phyloP scores from a whole-genome alignment of 495 filamentous ascomycete species.

The Articulospora tetracladia region DNA sequence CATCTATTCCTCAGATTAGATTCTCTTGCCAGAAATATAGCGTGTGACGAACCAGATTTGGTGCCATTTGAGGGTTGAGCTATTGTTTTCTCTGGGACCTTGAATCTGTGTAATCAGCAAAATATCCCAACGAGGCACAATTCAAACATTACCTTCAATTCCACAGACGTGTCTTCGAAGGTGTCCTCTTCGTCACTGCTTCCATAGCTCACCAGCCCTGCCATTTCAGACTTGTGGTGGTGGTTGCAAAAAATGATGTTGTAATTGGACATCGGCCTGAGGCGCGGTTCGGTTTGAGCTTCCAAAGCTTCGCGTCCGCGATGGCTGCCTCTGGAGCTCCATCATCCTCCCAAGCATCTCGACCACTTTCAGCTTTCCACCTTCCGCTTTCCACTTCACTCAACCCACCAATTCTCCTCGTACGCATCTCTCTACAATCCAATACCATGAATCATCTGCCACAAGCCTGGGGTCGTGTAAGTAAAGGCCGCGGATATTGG shows the following conservation, averaged over 20 bases:
- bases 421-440: not conserved
- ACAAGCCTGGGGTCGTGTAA: constrained; percentile 94
- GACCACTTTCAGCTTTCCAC: constrained; percentile 1
- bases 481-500: not conserved
- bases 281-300: not conserved
- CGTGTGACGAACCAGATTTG: constrained; percentile 1
- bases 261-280: not conserved
- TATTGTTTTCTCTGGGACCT: not conserved
- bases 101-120: constrained; percentile 17
- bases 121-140: not conserved
- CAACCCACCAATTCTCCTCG: not conserved
- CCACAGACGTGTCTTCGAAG: constrained; percentile 23
- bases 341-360: constrained; percentile 6
- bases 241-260: not conserved
- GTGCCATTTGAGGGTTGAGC: constrained; percentile 1
- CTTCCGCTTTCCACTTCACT: not conserved
- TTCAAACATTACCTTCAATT: constrained; percentile 4
- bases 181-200: constrained; percentile 76
- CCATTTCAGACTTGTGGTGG: constrained; percentile 43
- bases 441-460: constrained; percentile 85
- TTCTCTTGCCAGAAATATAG: not conserved
- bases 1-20: not conserved
- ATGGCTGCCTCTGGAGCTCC: constrained; percentile 7
- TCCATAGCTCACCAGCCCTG: constrained; percentile 64
- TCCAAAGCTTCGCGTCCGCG: constrained; percentile 1